Base-by-base conservation (phyloP, 2,329 filamentous ascomycete genomes). In the Fusarium sp. region DNA sequence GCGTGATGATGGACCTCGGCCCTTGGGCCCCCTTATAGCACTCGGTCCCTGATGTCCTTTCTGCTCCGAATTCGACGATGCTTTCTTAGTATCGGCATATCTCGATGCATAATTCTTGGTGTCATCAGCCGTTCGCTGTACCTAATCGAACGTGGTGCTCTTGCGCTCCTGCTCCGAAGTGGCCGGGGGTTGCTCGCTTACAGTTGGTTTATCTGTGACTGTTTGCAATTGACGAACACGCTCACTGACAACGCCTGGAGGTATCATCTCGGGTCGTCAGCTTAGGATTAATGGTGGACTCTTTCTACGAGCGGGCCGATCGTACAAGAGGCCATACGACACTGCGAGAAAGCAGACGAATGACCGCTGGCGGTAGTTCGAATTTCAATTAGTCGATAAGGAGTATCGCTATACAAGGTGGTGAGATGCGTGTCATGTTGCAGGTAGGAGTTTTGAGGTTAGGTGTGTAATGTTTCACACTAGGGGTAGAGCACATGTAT, bases 221-320 rank as follows among this genome's bases (percentile, higher is more conserved):
- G 64, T 73, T 23, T 69, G 70, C 33, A 79, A 69, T 34, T 74
- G 72, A 38, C 72, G 74, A 50, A 77, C 74, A 36, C 76, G 77
- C 30, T 74, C 63, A 26, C 70, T 55, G 23, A 78, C 76, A 36
- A 77, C 73, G 20, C 76, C 76, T 4, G 66, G 57, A 7, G 73
- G 75, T 46, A 76, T 61, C 37, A 62, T 38, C 51, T 65, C 63
- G 36, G 53, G 30, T 49, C 64, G 41, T 44, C 69, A 36, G 33
- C 40, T 60, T 23, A 52, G 67, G 30, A 60, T n/a, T 30, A 46
- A 23, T 37, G 42, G 16, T 49, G 49, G 44, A 31, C 49, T 65
- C 28, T 40, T 64, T 33, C 38, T 28, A 37, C 50, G 57, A 46
- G 40, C 33, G 33, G 38, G 65, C 51, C 41, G 50, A 23, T 49